These are phyloP conservation scores for Nemania sp. DNA, from an alignment of 2,329 filamentous ascomycete species.

Conservation along the genomic window DNA sequence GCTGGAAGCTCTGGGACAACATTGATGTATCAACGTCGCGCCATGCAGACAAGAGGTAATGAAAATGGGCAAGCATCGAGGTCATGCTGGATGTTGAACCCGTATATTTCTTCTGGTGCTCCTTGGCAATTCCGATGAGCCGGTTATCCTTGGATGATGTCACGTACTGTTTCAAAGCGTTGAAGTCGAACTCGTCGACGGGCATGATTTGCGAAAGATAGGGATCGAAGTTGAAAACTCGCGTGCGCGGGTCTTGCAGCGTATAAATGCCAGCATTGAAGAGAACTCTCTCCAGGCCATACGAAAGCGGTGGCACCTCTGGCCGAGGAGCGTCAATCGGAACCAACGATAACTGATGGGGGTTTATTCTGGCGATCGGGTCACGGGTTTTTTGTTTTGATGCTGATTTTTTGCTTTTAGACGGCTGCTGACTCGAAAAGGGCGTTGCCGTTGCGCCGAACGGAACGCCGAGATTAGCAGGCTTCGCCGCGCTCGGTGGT, in stretches of 20 bases:
- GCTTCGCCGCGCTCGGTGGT: background rate
- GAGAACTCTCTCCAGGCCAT: conserved; percentile 83
- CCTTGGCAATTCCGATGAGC: conserved; percentile 68
- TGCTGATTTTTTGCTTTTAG: background rate
- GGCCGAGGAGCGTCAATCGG: conserved; percentile 42
- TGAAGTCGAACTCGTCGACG: conserved; percentile 87
- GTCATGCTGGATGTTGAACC: conserved; percentile 99
- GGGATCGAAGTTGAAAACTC: conserved; percentile 95
- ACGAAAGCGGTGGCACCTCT: conserved; percentile 63
- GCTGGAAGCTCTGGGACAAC: conserved; percentile 68
- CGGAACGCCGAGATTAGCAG: conserved; percentile 9
- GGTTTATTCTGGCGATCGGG: conserved; percentile 32
- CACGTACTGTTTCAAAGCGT: conserved; percentile 81
- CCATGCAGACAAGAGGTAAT: conserved; percentile 87
- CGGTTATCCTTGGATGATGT: conserved; percentile 84
- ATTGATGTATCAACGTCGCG: conserved; percentile 68
- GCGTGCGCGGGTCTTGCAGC: conserved; percentile 83
- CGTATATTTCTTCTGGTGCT: conserved; percentile 76
- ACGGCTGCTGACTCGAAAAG: background rate
- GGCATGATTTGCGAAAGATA: conserved; percentile 94
- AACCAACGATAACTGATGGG: conserved; percentile 33
- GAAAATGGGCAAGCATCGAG: conserved; percentile 82
- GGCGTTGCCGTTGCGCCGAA: conserved; percentile 1
- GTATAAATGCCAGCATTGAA: conserved; percentile 95
- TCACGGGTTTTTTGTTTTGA: background rate